Base-by-base conservation (phyloP, 2,329 filamentous ascomycete genomes). In the Trichoderma pleuroti region DNA sequence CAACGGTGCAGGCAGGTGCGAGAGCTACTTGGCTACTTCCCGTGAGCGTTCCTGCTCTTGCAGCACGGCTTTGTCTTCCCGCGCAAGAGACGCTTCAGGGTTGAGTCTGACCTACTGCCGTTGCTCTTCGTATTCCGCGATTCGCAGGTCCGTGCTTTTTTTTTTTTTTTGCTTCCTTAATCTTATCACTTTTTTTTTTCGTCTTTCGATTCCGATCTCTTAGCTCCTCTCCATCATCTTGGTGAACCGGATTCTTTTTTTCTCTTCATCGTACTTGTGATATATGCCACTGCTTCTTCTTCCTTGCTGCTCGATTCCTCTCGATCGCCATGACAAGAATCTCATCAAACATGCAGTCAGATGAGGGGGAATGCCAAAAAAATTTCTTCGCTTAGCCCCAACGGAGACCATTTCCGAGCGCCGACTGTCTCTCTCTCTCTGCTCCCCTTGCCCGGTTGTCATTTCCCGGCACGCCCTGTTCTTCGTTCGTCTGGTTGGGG, bases 371-470 rank as follows among this genome's bases (percentile, higher is more conserved):
- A 68, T 52, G 26, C 39, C 54, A 52, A 68, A 30, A 36, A 28
- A 5, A 61, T 68, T 68, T 61, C 56, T 39, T 68, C 66, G 66
- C 66, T 68, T 68, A 68, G 66, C 66, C 66, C 30, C 30, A 61
- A 68, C 66, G 66, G 66, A 68, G 66, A 60, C 66, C 66, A 52
- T 68, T 68, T 68, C 66, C 66, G 66, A 68, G 56, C 52, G 46
- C 56, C 66, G 56, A 68, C 52, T 54, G 3, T 28, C 60, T 30
- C 49, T 59, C 59, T 46, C 26, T 30, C 8, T 30, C n/a, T 68
- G 16, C 46, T 59, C 52, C 68, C 68, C 36, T 70, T 57, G 49
- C 59, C 67, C 59, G 59, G 52, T 57, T 63, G 59, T 62, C 67
- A 70, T 57, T 68, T 68, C 54, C 39, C 56, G 39, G 54, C 66